phyloP scores from a whole-genome alignment of 2,329 filamentous ascomycete species.

The Verticillium zaregamsianum region DNA sequence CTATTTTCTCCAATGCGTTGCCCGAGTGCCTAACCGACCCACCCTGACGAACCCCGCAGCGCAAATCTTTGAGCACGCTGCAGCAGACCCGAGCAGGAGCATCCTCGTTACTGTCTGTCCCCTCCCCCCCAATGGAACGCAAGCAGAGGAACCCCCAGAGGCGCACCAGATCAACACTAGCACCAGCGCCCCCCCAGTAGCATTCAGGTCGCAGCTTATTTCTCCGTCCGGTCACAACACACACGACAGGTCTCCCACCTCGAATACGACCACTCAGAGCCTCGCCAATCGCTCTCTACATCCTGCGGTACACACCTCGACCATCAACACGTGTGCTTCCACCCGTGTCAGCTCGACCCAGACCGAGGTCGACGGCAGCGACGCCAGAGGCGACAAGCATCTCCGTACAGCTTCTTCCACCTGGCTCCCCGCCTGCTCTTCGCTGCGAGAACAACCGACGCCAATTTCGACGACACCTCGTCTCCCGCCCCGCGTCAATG shows the following conservation, averaged over 20 bases:
- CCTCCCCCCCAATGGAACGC: too few species aligned
- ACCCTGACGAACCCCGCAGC: constrained; percentile 1
- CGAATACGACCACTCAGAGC: neutral
- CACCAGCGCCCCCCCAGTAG: neutral
- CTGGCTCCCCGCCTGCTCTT: neutral
- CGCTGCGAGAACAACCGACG: neutral
- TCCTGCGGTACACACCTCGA: neutral
- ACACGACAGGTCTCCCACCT: neutral
- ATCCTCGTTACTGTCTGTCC: too few species aligned
- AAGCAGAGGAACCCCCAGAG: too few species aligned
- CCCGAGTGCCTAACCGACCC: neutral
- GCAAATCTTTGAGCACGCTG: constrained; percentile 2
- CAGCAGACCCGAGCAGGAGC: too few species aligned
- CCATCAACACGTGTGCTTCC: neutral
- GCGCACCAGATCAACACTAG: neutral
- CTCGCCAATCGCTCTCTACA: neutral
- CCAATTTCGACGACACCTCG: neutral
- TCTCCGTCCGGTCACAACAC: neutral
- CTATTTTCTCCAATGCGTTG: neutral
- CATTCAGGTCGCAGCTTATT: neutral
- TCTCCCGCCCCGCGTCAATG: constrained; percentile 6
- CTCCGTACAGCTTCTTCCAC: neutral
- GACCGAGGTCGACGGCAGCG: constrained; percentile 13
- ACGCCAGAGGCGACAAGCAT: neutral
- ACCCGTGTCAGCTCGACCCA: constrained; percentile 2